Conservation (phyloP, 352 stramenopile species). For the Phytophthora tubulina region DNA sequence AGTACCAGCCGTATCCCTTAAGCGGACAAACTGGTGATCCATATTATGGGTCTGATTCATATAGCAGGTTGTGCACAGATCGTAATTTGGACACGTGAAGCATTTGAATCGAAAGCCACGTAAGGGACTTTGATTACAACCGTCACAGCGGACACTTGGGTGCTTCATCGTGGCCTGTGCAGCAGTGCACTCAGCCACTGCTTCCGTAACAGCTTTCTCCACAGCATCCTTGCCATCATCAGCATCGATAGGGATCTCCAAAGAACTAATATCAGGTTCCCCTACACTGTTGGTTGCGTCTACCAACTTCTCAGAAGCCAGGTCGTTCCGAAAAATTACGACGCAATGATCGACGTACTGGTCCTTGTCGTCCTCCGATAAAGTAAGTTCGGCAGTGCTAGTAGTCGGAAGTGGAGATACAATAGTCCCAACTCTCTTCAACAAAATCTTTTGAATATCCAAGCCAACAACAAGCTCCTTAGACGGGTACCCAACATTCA, state of each 20-base stretch:
- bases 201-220: conserved; percentile 39
- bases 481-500: conserved; percentile 7
- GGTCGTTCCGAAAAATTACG: conserved; percentile 62
- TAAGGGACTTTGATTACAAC: conserved; percentile 77
- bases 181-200: conserved; percentile 34
- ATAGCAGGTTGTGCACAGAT: conserved; percentile 78
- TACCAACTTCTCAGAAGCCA: conserved; percentile 52
- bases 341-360: conserved; percentile 44
- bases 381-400: not conserved
- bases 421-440: conserved; percentile 46
- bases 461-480: conserved; percentile 30
- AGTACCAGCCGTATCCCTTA: conserved; percentile 52
- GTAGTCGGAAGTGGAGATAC: conserved; percentile 28
- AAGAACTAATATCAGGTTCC: conserved; percentile 50
- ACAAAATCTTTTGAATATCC: conserved; percentile 44
- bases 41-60: conserved; percentile 64
- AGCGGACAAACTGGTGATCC: conserved; percentile 77
- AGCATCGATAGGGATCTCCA: conserved; percentile 41
- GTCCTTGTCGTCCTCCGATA: not conserved
- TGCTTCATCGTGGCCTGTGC: conserved; percentile 52
- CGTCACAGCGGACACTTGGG: conserved; percentile 81
- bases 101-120: conserved; percentile 83
- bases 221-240: conserved; percentile 30
- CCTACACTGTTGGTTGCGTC: conserved; percentile 52
- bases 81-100: conserved; percentile 79